Evolutionary conservation across 1,284 basidiomycete genomes (phyloP), one percentile per base, ranked within the genome.

Genomic region (Quambalaria eucalypti): DNA sequence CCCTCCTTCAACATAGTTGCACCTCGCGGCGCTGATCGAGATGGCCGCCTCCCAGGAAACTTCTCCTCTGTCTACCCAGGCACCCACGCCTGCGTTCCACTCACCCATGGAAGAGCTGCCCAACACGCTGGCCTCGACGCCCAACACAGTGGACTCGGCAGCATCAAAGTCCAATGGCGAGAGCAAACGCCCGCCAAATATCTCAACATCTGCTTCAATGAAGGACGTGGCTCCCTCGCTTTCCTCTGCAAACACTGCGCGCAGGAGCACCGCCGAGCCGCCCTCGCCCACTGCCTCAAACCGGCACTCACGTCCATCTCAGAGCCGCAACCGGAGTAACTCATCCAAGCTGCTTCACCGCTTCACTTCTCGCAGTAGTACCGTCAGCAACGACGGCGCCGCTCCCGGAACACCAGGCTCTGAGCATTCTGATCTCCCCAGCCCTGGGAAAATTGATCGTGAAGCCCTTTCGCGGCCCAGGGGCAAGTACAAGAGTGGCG

Each of bases 401-500:
- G 12, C 42, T 23, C 42, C 42, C 25, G 25, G 42, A 12, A 23
- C 25, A 19, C 21, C 42, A 21, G 25, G 14, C 21, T 46, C 42
- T 2, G 42, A 46, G 7, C 12, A 26, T 2, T 46, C 42, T 7
- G 42, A 21, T 26, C 5, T 23, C 8, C 9, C 8, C 31, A 8
- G 9, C 4, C 14, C 25, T 6, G 42, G 42, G 4, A 56, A 59
- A 30, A 48, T 54, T n/a, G 55, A 68, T 23, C 44, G 64, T 0
- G 61, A 55, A 14, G 62, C 66, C 19, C 59, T 68, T n/a, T 56
- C 53, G 49, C 56, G 46, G 38, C 58, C 66, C 9, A 62, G 44
- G 1, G 56, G 62, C 33, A 68, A 68, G 49, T 68, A 62, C 57
- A 66, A 60, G 51, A 68, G 64, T 47, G 61, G 62, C 44, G 52